A percentile compares a stretch with the other conserved stretches of the same genome.
phyloP scores from a whole-genome alignment of 2,329 filamentous ascomycete genomes.

The Penicillium sp. region DNA sequence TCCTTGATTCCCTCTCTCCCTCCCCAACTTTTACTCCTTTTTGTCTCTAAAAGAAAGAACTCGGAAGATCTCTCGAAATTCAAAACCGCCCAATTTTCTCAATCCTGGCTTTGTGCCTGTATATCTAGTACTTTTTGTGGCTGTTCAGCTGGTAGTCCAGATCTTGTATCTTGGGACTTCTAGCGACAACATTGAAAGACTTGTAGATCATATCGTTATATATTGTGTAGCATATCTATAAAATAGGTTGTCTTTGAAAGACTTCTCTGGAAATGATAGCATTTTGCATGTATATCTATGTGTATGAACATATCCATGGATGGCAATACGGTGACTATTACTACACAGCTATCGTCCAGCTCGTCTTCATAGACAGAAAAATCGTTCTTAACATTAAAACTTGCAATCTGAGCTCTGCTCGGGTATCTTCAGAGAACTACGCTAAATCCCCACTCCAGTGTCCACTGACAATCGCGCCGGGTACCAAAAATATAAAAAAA shows the following conservation, averaged over 20 bases:
- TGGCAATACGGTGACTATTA: not conserved
- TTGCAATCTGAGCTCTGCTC: slow-evolving; percentile 1
- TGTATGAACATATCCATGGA: not conserved
- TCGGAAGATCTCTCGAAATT: slow-evolving; percentile 39
- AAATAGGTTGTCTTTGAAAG: not conserved
- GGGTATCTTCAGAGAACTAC: slow-evolving; percentile 5
- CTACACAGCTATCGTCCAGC: not conserved
- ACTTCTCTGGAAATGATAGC: not conserved
- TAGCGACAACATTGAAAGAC: not conserved
- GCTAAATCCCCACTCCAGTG: not conserved
- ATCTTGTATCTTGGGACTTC: not conserved
- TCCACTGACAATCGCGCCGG: not conserved
- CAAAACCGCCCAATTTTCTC: slow-evolving; percentile 34
- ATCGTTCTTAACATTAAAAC: not conserved
- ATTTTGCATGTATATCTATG: not conserved
- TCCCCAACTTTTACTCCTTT: slow-evolving; percentile 21
- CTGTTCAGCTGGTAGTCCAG: not conserved
- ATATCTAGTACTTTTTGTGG: slow-evolving; percentile 4
- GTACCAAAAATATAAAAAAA: not conserved
- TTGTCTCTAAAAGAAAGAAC: slow-evolving; percentile 38
- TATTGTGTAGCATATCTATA: not conserved
- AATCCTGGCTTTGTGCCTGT: slow-evolving; percentile 13
- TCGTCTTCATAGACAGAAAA: not conserved
- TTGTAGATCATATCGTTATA: not conserved
- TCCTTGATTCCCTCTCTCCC: slow-evolving; percentile 28